phyloP scores from a whole-genome alignment of 2,329 filamentous ascomycete species.

The Fusarium staphyleae region DNA sequence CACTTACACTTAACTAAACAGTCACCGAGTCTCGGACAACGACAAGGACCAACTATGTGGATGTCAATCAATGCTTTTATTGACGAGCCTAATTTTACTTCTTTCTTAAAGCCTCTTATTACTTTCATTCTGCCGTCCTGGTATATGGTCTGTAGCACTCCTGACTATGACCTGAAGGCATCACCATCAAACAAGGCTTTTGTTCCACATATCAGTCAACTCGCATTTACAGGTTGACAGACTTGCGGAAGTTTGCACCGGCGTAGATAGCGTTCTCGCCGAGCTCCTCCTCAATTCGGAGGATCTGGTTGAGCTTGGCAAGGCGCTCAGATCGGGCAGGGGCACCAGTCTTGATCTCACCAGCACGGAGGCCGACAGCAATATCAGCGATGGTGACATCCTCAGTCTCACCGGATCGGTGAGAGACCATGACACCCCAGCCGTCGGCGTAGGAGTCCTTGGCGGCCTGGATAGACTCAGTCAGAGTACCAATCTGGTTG shows the following conservation, averaged over 20 bases:
- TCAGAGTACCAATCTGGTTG: constrained; percentile 99
- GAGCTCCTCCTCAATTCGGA: constrained; percentile 99
- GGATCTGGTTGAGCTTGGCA: constrained; percentile 99
- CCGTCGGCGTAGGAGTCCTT: constrained; percentile 96
- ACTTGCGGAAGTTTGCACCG: constrained; percentile 87
- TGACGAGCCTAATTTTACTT: constrained; percentile 39
- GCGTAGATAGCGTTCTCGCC: constrained; percentile 91
- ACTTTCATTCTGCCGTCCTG: constrained; percentile 38
- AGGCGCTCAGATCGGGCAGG: constrained; percentile 96
- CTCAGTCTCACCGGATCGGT: constrained; percentile 99
- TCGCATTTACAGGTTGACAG: constrained; percentile 79
- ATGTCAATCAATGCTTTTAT: constrained; percentile 34
- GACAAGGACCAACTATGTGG: constrained; percentile 5
- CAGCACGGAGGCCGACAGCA: constrained; percentile 92
- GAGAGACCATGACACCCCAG: constrained; percentile 99
- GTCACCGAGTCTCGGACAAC: not conserved
- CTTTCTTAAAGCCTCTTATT: constrained; percentile 41
- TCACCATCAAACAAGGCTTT: constrained; percentile 38
- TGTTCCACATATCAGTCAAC: constrained; percentile 3
- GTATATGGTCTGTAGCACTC: constrained; percentile 37
- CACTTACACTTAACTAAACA: not conserved
- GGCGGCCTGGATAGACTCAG: constrained; percentile 98
- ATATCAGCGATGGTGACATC: constrained; percentile 99
- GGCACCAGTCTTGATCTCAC: constrained; percentile 99
- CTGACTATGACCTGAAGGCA: constrained; percentile 32